Percentiles rank a stretch among this genome's conserved stretches.
Conservation (phyloP, 179 eudicot species). For the Patellifolia procumbens region DNA sequence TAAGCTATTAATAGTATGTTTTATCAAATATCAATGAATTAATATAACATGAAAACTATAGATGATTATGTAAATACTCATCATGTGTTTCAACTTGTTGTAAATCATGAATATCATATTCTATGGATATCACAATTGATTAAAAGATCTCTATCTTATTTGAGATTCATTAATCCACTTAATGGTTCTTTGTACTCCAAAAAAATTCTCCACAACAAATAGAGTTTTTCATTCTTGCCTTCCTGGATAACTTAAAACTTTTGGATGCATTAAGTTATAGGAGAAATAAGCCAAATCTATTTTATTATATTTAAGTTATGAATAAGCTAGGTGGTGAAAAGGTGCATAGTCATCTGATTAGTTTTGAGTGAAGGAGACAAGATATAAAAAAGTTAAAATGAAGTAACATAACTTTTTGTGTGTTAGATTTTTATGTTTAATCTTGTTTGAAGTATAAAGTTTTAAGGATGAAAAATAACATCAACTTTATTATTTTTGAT, state of each 20-base stretch:
- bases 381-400: constrained; percentile 25
- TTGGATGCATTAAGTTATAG: not conserved
- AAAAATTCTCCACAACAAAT: too few relatives aligned
- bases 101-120: not conserved
- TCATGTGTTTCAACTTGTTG: too few relatives aligned
- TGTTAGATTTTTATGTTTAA: not conserved
- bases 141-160: too few relatives aligned
- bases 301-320: not conserved
- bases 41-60: not conserved
- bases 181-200: too few relatives aligned
- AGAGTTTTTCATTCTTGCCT: not conserved
- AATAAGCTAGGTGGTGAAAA: constrained; percentile 6
- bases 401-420: constrained; percentile 5
- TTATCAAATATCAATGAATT: not conserved
- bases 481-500: not conserved
- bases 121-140: too few relatives aligned
- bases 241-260: not conserved
- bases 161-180: too few relatives aligned
- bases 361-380: constrained; percentile 37
- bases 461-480: not conserved
- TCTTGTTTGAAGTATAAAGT: not conserved
- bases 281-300: not conserved
- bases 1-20: not conserved
- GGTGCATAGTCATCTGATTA: constrained; percentile 7
- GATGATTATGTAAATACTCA: too few relatives aligned